phyloP scores from a whole-genome alignment of 345 rosid genomes.

The Citrus unshiu region DNA sequence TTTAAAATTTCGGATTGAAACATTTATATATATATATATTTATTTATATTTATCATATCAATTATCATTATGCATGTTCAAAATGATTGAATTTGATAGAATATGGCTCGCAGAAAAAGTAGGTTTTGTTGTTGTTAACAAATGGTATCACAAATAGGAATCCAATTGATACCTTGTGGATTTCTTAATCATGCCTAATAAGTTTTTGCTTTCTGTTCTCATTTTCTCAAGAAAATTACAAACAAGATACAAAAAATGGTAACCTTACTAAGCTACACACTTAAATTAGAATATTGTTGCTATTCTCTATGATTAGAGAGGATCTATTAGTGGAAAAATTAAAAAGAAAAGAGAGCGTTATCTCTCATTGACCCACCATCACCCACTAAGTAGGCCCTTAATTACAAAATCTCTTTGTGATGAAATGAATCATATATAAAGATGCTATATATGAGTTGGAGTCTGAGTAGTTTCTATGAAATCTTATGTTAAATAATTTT shows the following conservation, averaged over 20 bases:
- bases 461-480: constrained; percentile 12
- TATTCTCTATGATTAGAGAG: constrained; percentile 4
- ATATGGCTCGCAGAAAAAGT: background rate
- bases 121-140: background rate
- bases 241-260: constrained; percentile 4
- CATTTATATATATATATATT: too few species aligned
- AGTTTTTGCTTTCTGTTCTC: background rate
- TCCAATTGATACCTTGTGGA: constrained; percentile 11
- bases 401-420: background rate
- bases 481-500: constrained; percentile 9
- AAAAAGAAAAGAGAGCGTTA: background rate
- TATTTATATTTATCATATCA: background rate
- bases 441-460: constrained; percentile 15
- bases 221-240: constrained; percentile 13
- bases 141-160: constrained; percentile 3
- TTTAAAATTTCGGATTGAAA: too few species aligned
- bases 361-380: constrained; percentile 29
- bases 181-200: background rate
- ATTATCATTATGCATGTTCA: background rate
- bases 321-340: constrained; percentile 16
- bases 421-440: constrained; percentile 8
- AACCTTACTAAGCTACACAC: constrained; percentile 15
- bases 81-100: background rate
- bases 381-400: constrained; percentile 4
- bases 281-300: constrained; percentile 7